Conservation (phyloP, 768 basidiomycete genomes). For the Lactarius vividus region DNA sequence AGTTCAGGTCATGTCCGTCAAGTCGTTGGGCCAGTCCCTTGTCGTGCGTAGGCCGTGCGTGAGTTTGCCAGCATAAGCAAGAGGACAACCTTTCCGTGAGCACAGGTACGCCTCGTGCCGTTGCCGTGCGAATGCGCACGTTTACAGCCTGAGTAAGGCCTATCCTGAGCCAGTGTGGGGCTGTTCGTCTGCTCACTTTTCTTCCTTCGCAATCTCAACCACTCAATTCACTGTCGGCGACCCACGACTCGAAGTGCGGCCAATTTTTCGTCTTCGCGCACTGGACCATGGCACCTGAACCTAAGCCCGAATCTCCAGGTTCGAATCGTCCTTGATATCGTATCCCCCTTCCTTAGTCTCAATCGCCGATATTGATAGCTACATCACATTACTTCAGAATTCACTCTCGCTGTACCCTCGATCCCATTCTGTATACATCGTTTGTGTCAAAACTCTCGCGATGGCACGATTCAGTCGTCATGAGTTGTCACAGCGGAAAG, state of each 20-base stretch:
- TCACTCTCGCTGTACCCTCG: not conserved
- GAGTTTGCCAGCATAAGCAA: too few species aligned
- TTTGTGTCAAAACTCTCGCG: not conserved
- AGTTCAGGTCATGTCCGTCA: too few species aligned
- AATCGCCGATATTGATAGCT: not conserved
- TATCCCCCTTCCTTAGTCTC: not conserved
- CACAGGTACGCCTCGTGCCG: too few species aligned
- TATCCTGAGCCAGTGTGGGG: too few species aligned
- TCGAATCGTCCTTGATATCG: not conserved
- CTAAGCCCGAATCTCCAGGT: not conserved
- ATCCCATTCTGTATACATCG: not conserved
- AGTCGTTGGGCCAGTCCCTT: too few species aligned
- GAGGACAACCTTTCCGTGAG: too few species aligned
- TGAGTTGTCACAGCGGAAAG: not conserved
- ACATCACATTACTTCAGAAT: not conserved
- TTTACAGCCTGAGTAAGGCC: too few species aligned
- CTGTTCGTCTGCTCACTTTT: not conserved
- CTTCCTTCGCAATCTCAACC: not conserved
- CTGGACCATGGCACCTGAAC: not conserved
- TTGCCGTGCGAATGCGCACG: too few species aligned
- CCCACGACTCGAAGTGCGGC: too few species aligned
- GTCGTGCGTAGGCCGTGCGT: too few species aligned
- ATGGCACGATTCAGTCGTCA: accelerated
- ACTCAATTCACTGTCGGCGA: not conserved
- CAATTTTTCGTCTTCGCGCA: not conserved